Evolutionary conservation across 1,284 basidiomycete genomes (phyloP).

Genomic region (Austroboletus sp.): DNA sequence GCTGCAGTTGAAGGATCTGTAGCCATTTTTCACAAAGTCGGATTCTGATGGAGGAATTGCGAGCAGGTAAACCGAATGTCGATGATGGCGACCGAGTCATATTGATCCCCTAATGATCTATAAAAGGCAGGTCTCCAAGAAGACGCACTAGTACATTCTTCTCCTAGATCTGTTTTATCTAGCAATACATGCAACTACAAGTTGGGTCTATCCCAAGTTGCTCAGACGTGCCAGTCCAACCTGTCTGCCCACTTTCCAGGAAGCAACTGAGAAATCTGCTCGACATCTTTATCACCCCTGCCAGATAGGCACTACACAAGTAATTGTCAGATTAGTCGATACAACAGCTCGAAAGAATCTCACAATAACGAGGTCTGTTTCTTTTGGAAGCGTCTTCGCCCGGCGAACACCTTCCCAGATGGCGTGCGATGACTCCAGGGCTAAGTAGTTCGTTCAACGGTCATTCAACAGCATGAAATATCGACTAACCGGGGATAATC

Average conservation of each 20-base stretch:
- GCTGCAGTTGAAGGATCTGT: conserved; percentile 38
- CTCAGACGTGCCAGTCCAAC: conserved; percentile 72
- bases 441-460: conserved; percentile 34
- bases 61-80: neutral
- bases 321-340: conserved; percentile 10
- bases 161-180: too few relatives aligned
- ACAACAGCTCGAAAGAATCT: conserved; percentile 30
- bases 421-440: conserved; percentile 92
- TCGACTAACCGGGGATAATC: conserved; percentile 83
- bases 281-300: conserved; percentile 91
- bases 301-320: conserved; percentile 71
- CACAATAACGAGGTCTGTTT: conserved; percentile 85
- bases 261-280: conserved; percentile 79
- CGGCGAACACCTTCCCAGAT: conserved; percentile 86
- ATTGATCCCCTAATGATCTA: conserved; percentile 12
- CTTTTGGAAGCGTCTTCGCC: conserved; percentile 80
- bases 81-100: conserved; percentile 13
- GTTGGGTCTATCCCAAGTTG: neutral
- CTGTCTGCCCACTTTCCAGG: conserved; percentile 83
- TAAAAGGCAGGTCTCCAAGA: conserved; percentile 8
- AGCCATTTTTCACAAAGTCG: conserved; percentile 30
- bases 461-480: conserved; percentile 1
- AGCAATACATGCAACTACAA: too few relatives aligned
- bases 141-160: neutral
- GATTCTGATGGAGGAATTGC: neutral